Percentiles rank a stretch among this genome's conserved stretches.
Conservation (phyloP, 345 rosid genomes). For the Citrus australasica region DNA sequence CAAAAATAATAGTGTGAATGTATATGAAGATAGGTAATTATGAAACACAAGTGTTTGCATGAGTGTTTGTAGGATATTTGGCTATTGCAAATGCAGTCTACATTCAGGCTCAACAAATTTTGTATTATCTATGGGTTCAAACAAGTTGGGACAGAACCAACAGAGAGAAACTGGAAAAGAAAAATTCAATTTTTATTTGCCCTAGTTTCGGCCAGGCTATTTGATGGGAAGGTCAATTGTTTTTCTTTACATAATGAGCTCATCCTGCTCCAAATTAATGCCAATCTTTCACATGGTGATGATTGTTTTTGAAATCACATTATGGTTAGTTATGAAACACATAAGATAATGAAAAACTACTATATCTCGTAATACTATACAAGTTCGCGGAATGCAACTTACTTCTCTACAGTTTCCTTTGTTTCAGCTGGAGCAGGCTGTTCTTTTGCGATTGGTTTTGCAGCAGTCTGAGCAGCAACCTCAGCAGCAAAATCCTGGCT, state of each 20-base stretch:
- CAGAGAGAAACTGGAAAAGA: background rate
- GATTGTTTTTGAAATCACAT: background rate
- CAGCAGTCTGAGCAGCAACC: constrained; percentile 90
- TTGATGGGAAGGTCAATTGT: background rate
- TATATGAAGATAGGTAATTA: background rate
- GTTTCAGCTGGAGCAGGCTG: constrained; percentile 49
- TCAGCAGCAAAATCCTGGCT: constrained; percentile 96
- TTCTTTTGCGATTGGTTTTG: constrained; percentile 52
- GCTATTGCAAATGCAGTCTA: background rate
- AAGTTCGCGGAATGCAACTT: constrained; percentile 22
- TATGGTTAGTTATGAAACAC: background rate
- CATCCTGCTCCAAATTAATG: background rate
- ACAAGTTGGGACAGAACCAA: background rate
- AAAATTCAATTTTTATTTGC: background rate
- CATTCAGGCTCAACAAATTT: background rate
- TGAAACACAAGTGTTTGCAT: background rate
- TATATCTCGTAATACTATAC: background rate
- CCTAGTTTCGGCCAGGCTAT: background rate
- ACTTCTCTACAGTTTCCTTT: constrained; percentile 58
- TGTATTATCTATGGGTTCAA: background rate
- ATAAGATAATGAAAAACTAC: background rate
- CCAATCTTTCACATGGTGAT: background rate
- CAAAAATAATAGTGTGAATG: background rate
- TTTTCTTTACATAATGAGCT: background rate
- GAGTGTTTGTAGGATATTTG: background rate